Evolutionary conservation across 2,329 filamentous ascomycete species (phyloP).

Genomic region (Ceratocystis variospora): DNA sequence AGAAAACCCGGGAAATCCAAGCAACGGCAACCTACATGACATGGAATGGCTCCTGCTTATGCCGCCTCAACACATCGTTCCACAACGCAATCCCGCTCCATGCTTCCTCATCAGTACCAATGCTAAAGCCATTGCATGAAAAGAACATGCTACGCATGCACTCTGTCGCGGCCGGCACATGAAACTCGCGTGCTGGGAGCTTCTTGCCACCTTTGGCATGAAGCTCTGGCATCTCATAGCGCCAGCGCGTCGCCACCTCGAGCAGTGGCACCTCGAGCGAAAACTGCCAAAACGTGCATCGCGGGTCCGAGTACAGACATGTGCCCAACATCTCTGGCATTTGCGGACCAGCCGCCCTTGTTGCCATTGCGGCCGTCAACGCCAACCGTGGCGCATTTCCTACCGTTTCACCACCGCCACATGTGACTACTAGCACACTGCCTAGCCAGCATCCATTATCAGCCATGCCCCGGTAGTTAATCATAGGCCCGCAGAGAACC

Average conservation of each 20-base stretch:
- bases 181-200: constrained; percentile 56
- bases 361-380: constrained; percentile 2
- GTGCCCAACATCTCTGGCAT: constrained; percentile 33
- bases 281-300: constrained; percentile 88
- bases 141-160: constrained; percentile 99
- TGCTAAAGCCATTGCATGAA: constrained; percentile 92
- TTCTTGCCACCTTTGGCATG: constrained; percentile 45
- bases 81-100: constrained; percentile 88
- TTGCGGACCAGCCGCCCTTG: constrained; percentile 4
- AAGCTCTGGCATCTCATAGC: constrained; percentile 59
- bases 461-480: constrained; percentile 62
- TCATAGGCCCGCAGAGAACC: constrained; percentile 56
- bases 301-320: constrained; percentile 50
- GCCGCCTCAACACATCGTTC: constrained; percentile 80
- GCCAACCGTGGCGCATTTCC: constrained; percentile 12
- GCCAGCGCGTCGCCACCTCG: constrained; percentile 56
- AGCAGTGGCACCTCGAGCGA: constrained; percentile 65
- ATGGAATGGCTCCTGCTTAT: constrained; percentile 72
- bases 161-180: constrained; percentile 66
- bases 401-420: constrained; percentile 38
- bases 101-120: constrained; percentile 69
- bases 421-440: constrained; percentile 71
- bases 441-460: constrained; percentile 64
- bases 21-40: constrained; percentile 49
- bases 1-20: neutral